Conservation (phyloP, 768 basidiomycete species). For the Podaxis sp. region DNA sequence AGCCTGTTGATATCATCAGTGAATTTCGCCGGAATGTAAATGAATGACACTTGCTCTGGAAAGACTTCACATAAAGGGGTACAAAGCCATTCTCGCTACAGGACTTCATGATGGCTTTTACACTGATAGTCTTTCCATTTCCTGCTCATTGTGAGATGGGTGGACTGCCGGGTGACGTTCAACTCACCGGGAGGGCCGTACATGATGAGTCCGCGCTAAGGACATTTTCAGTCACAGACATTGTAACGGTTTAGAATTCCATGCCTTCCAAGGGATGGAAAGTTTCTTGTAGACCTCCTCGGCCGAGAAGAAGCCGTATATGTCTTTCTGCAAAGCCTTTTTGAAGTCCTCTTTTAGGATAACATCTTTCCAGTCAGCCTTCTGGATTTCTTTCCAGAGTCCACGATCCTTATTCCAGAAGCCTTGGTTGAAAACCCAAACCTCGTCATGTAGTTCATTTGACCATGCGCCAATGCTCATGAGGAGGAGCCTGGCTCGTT, state of each 20-base stretch:
- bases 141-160: conserved; percentile 34
- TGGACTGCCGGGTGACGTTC: background rate
- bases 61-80: conserved; percentile 81
- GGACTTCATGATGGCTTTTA: conserved; percentile 81
- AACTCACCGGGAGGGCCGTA: conserved; percentile 70
- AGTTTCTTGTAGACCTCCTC: conserved; percentile 71
- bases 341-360: conserved; percentile 73
- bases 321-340: conserved; percentile 63
- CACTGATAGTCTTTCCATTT: conserved; percentile 81
- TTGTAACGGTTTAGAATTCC: background rate
- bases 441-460: conserved; percentile 59
- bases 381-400: conserved; percentile 62
- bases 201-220: conserved; percentile 78
- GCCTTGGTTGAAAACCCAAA: conserved; percentile 76
- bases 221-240: background rate
- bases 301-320: conserved; percentile 78
- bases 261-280: conserved; percentile 81
- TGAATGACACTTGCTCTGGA: conserved; percentile 49
- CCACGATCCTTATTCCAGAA: conserved; percentile 61
- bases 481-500: conserved; percentile 48
- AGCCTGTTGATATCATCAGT: conserved; percentile 35
- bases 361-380: conserved; percentile 72
- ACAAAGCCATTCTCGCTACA: conserved; percentile 60
- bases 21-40: background rate
- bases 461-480: conserved; percentile 50